phyloP scores from a whole-genome alignment of 2,329 filamentous ascomycete species.

The Akanthomyces lecanii region DNA sequence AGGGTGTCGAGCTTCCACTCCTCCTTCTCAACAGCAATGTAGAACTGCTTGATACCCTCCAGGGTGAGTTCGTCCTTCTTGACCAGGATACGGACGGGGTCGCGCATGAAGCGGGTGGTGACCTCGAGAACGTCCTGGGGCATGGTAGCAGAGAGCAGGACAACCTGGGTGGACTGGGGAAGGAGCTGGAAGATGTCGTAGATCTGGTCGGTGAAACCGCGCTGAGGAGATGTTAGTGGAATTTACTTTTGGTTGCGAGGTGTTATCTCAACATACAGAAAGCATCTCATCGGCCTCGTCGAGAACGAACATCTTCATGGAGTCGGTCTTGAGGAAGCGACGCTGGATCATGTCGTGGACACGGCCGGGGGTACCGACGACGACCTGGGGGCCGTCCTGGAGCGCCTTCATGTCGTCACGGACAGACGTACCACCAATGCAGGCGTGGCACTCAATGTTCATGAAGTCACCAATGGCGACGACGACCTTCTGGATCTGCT shows the following conservation, averaged over 20 bases:
- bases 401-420: constrained; percentile 99
- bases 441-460: constrained; percentile 98
- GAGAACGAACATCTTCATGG: constrained; percentile 99
- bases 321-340: constrained; percentile 91
- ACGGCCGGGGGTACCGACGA: constrained; percentile 96
- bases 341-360: constrained; percentile 99
- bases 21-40: constrained; percentile 99
- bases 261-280: constrained; percentile 57
- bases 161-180: constrained; percentile 96
- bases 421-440: constrained; percentile 97
- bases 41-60: constrained; percentile 99
- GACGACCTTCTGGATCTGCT: constrained; percentile 99
- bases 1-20: constrained; percentile 99
- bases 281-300: constrained; percentile 99
- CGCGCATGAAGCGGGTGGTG: constrained; percentile 99
- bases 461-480: constrained; percentile 99
- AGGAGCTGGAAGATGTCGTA: constrained; percentile 99
- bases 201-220: constrained; percentile 99
- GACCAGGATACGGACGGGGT: constrained; percentile 97
- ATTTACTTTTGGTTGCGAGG: neutral
- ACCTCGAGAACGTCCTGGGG: constrained; percentile 98
- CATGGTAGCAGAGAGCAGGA: constrained; percentile 97
- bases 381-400: constrained; percentile 91
- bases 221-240: constrained; percentile 48
- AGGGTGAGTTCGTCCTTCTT: constrained; percentile 99